phyloP scores from a whole-genome alignment of 2,329 filamentous ascomycete species.

The Curvularia sp. region DNA sequence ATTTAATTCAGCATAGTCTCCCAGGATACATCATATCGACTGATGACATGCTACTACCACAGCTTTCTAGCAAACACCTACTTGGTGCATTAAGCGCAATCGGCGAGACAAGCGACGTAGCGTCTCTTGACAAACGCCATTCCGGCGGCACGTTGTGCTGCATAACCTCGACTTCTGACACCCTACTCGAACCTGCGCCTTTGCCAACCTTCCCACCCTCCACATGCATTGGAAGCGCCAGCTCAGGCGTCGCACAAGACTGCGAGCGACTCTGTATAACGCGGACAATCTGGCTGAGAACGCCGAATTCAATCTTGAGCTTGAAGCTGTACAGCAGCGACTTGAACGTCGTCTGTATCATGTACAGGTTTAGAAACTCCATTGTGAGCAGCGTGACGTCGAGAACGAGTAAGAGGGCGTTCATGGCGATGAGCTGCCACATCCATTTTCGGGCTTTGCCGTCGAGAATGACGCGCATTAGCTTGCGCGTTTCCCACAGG shows the following conservation, averaged over 20 bases:
- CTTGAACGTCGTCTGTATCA: constrained; percentile 43
- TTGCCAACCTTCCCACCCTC: not conserved
- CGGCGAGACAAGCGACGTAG: not conserved
- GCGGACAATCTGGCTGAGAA: constrained; percentile 51
- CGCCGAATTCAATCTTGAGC: constrained; percentile 61
- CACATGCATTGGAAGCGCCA: not conserved
- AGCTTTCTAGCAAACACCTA: not conserved
- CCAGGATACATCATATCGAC: constrained; percentile 5
- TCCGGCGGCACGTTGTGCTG: constrained; percentile 16
- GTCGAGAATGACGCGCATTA: constrained; percentile 17
- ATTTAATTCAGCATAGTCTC: not conserved
- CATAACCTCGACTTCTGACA: constrained; percentile 13
- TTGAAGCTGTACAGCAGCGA: constrained; percentile 53
- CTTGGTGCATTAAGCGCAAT: not conserved
- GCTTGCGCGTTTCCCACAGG: constrained; percentile 55
- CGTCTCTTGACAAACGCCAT: constrained; percentile 12
- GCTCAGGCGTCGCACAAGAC: not conserved
- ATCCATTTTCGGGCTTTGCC: constrained; percentile 20
- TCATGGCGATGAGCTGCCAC: constrained; percentile 28
- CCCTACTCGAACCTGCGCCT: not conserved
- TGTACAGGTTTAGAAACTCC: constrained; percentile 25
- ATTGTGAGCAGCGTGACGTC: constrained; percentile 21
- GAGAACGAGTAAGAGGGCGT: constrained; percentile 20
- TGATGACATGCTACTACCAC: not conserved
- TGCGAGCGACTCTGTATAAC: constrained; percentile 7